phyloP scores from a whole-genome alignment of 2,329 filamentous ascomycete genomes.

The Exophiala oligosperma region DNA sequence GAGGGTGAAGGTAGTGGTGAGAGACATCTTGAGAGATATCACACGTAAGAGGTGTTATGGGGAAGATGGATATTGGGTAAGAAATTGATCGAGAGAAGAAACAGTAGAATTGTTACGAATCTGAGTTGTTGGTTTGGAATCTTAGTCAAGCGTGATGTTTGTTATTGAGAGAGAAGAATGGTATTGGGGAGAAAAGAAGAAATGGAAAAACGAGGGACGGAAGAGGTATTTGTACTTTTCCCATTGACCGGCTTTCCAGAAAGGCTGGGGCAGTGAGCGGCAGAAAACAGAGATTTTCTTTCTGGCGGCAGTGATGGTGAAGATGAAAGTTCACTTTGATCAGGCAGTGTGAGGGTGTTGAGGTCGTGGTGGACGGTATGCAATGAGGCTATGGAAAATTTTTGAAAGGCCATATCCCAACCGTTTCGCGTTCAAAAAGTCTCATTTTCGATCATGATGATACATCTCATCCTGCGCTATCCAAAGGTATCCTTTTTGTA shows the following conservation, averaged over 20 bases:
- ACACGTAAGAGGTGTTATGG: background rate
- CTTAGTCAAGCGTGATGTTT: background rate
- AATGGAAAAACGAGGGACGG: too few relatives aligned
- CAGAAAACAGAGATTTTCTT: background rate
- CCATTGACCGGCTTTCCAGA: background rate
- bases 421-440: background rate
- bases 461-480: background rate
- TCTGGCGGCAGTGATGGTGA: background rate
- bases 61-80: background rate
- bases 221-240: too few relatives aligned
- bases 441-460: too few relatives aligned
- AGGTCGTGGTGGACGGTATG: background rate
- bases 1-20: constrained; percentile 11
- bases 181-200: too few relatives aligned
- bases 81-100: background rate
- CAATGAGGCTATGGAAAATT: background rate
- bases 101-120: too few relatives aligned
- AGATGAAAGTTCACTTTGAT: background rate
- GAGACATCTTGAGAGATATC: constrained; percentile 4
- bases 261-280: background rate
- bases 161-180: background rate
- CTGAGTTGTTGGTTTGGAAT: background rate
- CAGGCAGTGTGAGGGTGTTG: background rate
- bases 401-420: background rate
- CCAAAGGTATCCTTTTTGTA: background rate